A percentile compares a stretch with the other conserved stretches of the same genome.
phyloP scores from a whole-genome alignment of 2,329 filamentous ascomycete genomes.

The Penicillium sp. region DNA sequence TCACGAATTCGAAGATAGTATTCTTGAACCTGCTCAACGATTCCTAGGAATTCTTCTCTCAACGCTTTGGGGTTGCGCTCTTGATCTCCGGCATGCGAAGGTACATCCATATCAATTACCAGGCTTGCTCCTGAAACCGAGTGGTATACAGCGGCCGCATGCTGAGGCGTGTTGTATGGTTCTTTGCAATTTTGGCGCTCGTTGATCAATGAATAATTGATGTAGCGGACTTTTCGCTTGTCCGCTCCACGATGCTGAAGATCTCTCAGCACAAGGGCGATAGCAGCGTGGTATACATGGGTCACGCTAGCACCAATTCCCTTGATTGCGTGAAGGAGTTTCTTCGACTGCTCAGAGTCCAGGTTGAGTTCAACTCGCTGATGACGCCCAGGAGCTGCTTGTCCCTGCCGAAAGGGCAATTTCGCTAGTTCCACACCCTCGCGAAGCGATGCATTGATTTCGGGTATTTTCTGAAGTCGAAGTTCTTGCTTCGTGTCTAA shows the following conservation, averaged over 20 bases:
- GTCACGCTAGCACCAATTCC: conserved; percentile 19
- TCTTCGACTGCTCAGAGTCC: conserved; percentile 11
- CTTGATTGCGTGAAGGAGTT: conserved; percentile 16
- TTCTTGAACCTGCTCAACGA: conserved; percentile 13
- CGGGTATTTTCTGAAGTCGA: conserved; percentile 5
- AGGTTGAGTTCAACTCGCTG: conserved; percentile 23
- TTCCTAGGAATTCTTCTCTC: conserved; percentile 10
- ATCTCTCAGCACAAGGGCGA: conserved; percentile 21
- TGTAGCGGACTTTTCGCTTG: conserved; percentile 23
- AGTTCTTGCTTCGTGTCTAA: conserved; percentile 10
- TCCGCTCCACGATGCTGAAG: conserved; percentile 10
- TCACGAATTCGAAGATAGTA: conserved; percentile 22
- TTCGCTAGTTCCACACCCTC: conserved; percentile 19
- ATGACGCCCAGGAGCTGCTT: conserved; percentile 18
- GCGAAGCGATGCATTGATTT: conserved; percentile 14
- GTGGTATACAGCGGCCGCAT: conserved; percentile 26
- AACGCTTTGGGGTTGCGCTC: neutral
- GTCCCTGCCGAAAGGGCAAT: conserved; percentile 16
- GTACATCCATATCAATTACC: conserved; percentile 20
- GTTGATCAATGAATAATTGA: conserved; percentile 28
- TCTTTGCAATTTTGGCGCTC: conserved; percentile 22
- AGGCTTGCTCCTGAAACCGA: conserved; percentile 26
- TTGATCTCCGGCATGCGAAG: neutral
- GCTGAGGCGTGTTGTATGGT: conserved; percentile 19
- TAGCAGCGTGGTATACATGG: conserved; percentile 29